phyloP scores from a whole-genome alignment of 305 asterid species.

The Ajuga reptans region DNA sequence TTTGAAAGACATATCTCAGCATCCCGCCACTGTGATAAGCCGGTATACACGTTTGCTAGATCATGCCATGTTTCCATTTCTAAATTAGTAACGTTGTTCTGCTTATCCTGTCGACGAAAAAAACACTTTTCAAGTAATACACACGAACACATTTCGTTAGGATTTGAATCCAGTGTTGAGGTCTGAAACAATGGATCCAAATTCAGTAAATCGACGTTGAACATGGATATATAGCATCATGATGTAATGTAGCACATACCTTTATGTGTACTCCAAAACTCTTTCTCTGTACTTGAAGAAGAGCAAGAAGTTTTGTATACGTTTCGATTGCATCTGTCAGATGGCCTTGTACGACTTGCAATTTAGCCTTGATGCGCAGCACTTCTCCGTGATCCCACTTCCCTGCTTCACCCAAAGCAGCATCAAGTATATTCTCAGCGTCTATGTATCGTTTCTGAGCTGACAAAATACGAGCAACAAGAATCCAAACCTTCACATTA shows the following conservation, averaged over 20 bases:
- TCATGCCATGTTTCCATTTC: slow-evolving; percentile 97
- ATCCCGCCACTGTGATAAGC: slow-evolving; percentile 85
- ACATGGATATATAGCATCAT: neutral
- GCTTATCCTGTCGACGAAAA: slow-evolving; percentile 38
- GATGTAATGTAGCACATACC: slow-evolving; percentile 27
- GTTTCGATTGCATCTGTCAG: slow-evolving; percentile 58
- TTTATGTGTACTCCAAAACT: slow-evolving; percentile 40
- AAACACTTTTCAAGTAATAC: no score
- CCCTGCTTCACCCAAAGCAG: slow-evolving; percentile 84
- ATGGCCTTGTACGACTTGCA: slow-evolving; percentile 67
- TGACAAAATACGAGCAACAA: slow-evolving; percentile 76
- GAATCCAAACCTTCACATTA: slow-evolving; percentile 62
- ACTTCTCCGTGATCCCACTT: slow-evolving; percentile 85
- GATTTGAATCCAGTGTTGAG: no score
- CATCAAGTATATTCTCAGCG: slow-evolving; percentile 66
- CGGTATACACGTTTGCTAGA: slow-evolving; percentile 56
- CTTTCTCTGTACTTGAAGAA: slow-evolving; percentile 74
- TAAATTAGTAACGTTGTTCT: slow-evolving; percentile 30
- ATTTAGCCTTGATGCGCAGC: slow-evolving; percentile 60
- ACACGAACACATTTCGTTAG: no score
- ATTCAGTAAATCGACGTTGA: neutral
- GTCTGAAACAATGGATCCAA: no score
- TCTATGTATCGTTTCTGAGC: slow-evolving; percentile 70
- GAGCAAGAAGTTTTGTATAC: slow-evolving; percentile 71
- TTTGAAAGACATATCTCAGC: slow-evolving; percentile 82